Evolutionary conservation across 768 basidiomycete species (phyloP).

Genomic region (Filobasidium wieringae): DNA sequence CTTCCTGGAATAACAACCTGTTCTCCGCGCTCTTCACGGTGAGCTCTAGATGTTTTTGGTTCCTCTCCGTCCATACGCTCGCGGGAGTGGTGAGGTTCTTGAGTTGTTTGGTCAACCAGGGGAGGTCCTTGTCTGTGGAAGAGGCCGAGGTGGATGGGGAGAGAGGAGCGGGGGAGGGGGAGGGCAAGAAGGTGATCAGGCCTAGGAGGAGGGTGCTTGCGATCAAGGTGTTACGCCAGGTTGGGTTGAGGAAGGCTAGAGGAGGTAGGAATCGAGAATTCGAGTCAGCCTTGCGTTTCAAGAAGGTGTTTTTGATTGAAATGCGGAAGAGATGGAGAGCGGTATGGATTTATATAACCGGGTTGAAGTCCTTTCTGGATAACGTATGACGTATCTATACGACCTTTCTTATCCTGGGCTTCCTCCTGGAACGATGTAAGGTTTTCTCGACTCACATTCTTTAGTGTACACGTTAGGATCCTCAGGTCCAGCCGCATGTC

Average conservation of each 20-base stretch:
- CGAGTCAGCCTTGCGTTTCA: too few species aligned
- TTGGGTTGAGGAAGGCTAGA: conserved; percentile 37
- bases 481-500: background rate
- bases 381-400: background rate
- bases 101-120: conserved; percentile 33
- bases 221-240: conserved; percentile 35
- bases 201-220: conserved; percentile 25
- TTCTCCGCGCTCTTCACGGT: conserved; percentile 36
- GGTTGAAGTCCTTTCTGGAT: too few species aligned
- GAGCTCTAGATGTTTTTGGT: conserved; percentile 39
- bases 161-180: conserved; percentile 22
- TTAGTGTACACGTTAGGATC: background rate
- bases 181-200: conserved; percentile 33
- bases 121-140: conserved; percentile 17
- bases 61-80: conserved; percentile 35
- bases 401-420: background rate
- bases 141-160: conserved; percentile 24
- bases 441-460: background rate
- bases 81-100: conserved; percentile 32
- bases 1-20: conserved; percentile 40
- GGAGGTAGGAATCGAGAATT: background rate
- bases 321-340: too few species aligned
- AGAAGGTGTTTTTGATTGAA: too few species aligned
- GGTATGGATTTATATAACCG: too few species aligned
- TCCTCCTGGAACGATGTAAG: background rate